phyloP scores from a whole-genome alignment of 306 rosid genomes.

The Neltuma alba region DNA sequence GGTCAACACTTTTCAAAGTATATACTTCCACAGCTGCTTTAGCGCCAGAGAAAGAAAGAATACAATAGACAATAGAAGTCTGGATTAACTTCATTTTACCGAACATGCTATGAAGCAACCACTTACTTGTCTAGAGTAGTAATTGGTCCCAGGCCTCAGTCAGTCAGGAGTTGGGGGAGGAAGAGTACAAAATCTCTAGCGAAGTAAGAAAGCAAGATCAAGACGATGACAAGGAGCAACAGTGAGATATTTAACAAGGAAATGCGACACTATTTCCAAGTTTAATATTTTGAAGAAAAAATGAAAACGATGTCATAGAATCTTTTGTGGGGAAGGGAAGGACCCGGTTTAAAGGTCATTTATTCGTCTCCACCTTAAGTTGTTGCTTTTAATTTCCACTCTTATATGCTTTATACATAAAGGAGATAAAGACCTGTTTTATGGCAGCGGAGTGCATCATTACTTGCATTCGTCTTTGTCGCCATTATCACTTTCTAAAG shows the following conservation, averaged over 20 bases:
- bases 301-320: constrained; percentile 40
- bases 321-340: constrained; percentile 34
- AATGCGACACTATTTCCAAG: constrained; percentile 24
- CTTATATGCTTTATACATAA: constrained; percentile 54
- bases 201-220: constrained; percentile 36
- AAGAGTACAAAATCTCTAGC: constrained; percentile 26
- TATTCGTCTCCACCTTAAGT: constrained; percentile 52
- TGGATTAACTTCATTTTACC: constrained; percentile 6
- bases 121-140: constrained; percentile 41
- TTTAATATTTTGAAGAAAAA: constrained; percentile 40
- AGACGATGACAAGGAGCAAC: constrained; percentile 38
- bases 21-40: constrained; percentile 8
- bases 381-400: constrained; percentile 64
- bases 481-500: constrained; percentile 62
- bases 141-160: constrained; percentile 14
- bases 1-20: constrained; percentile 4
- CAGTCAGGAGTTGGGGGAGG: constrained; percentile 29
- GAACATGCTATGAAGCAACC: constrained; percentile 24
- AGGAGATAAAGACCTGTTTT: constrained; percentile 44
- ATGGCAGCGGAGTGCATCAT: constrained; percentile 83
- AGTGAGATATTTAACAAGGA: constrained; percentile 53
- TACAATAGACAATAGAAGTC: not conserved
- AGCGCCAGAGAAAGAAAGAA: not conserved
- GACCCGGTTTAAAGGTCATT: constrained; percentile 56
- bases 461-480: constrained; percentile 54